A percentile compares a stretch with the other conserved stretches of the same genome.
Evolutionary conservation across 768 basidiomycete genomes (phyloP).

Genomic region (Suillus fuscotomentosus): DNA sequence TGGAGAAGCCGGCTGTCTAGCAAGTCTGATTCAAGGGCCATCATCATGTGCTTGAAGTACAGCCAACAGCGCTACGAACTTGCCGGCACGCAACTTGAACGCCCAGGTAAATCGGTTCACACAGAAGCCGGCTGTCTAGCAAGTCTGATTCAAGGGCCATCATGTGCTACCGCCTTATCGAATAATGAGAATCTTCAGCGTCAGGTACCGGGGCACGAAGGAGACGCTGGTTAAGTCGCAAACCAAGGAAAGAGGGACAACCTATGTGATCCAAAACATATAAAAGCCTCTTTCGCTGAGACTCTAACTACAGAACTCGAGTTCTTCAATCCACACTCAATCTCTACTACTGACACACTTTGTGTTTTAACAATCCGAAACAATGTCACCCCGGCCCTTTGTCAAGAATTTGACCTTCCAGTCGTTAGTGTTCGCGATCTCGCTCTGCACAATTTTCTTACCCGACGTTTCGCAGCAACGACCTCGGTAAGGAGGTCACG

Average conservation of each 20-base stretch:
- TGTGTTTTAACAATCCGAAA: background rate
- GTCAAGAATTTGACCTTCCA: background rate
- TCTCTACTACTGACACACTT: background rate
- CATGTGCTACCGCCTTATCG: background rate
- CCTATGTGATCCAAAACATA: background rate
- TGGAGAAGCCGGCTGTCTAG: too few species aligned
- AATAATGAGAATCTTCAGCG: background rate
- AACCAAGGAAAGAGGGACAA: background rate
- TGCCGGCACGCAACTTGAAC: too few species aligned
- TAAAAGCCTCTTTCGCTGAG: background rate
- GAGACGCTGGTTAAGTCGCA: background rate
- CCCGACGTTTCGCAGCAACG: background rate
- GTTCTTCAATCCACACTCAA: background rate
- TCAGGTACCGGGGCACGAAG: background rate
- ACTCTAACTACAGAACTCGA: background rate
- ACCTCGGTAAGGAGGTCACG: background rate
- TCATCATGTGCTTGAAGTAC: too few species aligned
- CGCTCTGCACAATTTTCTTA: background rate
- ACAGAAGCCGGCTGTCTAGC: background rate
- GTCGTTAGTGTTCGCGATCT: background rate
- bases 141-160: background rate
- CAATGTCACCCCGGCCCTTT: background rate
- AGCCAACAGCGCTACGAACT: too few species aligned
- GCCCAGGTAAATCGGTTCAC: background rate
- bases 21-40: too few species aligned